Conservation (phyloP, 225 moss, liverwort and hornwort species). For the Pseudisothecium myosuroides region DNA sequence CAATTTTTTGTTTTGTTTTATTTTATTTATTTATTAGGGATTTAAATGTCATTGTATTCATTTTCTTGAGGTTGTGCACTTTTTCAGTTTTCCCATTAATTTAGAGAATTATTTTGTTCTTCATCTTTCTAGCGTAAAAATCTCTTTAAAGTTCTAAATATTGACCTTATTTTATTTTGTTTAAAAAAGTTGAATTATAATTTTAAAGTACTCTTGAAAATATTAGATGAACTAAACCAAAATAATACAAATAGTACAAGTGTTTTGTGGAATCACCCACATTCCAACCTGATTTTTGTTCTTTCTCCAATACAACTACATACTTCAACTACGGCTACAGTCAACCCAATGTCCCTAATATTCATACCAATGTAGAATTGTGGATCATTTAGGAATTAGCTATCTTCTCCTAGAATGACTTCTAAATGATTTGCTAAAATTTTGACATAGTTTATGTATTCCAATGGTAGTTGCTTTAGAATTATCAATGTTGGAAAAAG, state of each 20-base stretch:
- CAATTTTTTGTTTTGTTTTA: no score
- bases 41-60: no score
- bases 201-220: not conserved
- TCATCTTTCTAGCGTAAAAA: not conserved
- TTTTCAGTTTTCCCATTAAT: not conserved
- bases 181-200: not conserved
- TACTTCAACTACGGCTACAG: rapidly evolving
- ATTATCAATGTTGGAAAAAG: not conserved
- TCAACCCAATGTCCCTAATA: not conserved
- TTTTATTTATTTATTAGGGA: no score
- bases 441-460: not conserved
- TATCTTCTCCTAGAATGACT: rapidly evolving
- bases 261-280: no score
- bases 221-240: not conserved
- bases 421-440: not conserved
- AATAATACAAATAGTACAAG: not conserved
- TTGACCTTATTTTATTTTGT: not conserved
- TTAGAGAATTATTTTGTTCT: not conserved
- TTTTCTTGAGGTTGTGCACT: not conserved
- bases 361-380: not conserved
- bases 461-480: rapidly evolving
- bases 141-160: not conserved
- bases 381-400: not conserved
- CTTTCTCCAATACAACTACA: rapidly evolving
- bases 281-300: rapidly evolving